Base-by-base conservation (phyloP, 495 filamentous ascomycete species). In the Aspergillus ostianus region DNA sequence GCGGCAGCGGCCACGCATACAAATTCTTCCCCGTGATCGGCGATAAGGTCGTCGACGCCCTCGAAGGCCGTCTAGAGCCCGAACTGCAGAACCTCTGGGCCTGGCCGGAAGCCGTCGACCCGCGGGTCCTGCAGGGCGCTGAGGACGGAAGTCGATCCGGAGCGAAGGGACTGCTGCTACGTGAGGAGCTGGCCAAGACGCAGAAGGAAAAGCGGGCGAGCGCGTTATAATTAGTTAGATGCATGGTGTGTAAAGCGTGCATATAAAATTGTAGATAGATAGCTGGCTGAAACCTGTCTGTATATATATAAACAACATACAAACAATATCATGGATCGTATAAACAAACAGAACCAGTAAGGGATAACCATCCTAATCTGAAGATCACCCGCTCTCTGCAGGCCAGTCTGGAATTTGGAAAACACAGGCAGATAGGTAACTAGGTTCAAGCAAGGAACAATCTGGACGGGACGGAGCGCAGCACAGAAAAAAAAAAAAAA, bases 11-110 rank as follows among this genome's bases (percentile, higher is more conserved):
- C 2, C 93, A 97, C 70, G 92, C 71, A 4, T 96, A 88, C 77
- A 96, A 96, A 70, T 96, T 96, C 70, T 72, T 96, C 70, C 92
- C 92, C 2, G 86, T 96, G 17, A 71, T 96, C 13, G 92, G 93
- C 15, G 88, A 90, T 55, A 86, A 86, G 67, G 80, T 96, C 47
- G 86, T 87, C 13, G 86, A 91, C 64, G 82, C 84, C 27, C 68
- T 96, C 23, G 76, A 83, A 68, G 78, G 83, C 2, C 72, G 71
- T 7, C 77, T 84, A 36, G 84, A 85, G 1, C 68, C 71, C 7
- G 83, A 85, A 66, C 82, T 92, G 55, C 67, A 65, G 26, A 69
- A 79, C 19, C 82, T 90, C 66, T 96, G 92, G 92, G 69, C 65
- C 48, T 95, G 90, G 91, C 76, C 75, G 51, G 68, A 67, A 27